Base-by-base conservation (phyloP, 2,329 filamentous ascomycete genomes). In the Dothidotthia symphoricarpi region DNA sequence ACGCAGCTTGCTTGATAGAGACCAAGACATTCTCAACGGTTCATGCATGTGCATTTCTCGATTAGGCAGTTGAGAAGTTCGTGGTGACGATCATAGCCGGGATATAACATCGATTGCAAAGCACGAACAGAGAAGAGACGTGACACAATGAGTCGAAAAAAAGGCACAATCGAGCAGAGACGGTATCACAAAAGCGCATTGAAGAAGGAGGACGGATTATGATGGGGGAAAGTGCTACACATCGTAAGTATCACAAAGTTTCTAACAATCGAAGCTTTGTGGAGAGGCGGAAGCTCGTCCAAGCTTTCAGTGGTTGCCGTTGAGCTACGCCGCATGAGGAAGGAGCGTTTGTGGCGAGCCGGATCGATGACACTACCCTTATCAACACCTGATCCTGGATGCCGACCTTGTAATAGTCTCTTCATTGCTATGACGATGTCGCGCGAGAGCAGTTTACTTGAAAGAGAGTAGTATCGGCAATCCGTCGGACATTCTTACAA, bases 11-110 rank as follows among this genome's bases (percentile, higher is more conserved):
- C 12, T 16, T 41, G 37, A 47, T 52, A 34, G 29, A 32, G 28
- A 29, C 38, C 32, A 45, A 34, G 43, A 36, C 32, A 31, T 34
- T 29, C 16, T 30, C 41, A 40, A 39, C 25, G 22, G 41, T 27
- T 34, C 31, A 44, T 46, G 37, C 38, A 44, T 28, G n/a, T 16
- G 16, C 40, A 26, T 28, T 45, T 6, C 39, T 32, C 27, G 27
- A 45, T 33, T 8, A 41, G 45, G 39, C 39, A 49, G 42, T 39
- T 45, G 36, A 28, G 39, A 35, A 35, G 25, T 29, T 39, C 16
- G 24, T 32, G 17, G 16, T 39, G 36, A 39, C 32, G 36, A 39
- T 39, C 41, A 10, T 26, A 36, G n/a, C 36, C 16, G 13, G 7
- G 17, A 19, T 6, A 25, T 19, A 13, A 13, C 25, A 13, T 10